phyloP scores from a whole-genome alignment of 192 early-diverging fungal species.

The Phlyctochytrium planicorne region DNA sequence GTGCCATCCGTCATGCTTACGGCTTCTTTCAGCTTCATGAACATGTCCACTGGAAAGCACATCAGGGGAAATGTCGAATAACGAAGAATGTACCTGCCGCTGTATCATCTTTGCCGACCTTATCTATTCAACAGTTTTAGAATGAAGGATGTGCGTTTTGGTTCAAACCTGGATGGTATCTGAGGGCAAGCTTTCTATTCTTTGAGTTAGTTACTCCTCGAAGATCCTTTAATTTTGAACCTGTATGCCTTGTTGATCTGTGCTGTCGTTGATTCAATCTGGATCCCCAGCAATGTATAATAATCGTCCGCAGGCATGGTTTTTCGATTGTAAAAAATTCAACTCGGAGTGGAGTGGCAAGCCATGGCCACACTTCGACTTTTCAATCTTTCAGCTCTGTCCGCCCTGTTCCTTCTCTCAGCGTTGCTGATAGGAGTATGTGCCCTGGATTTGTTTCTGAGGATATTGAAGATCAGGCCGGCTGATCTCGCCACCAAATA shows the following conservation, averaged over 20 bases:
- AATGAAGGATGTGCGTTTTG: no score
- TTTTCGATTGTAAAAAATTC: no score
- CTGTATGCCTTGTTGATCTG: neutral
- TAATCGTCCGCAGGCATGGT: no score
- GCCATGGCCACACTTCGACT: neutral
- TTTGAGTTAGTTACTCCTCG: no score
- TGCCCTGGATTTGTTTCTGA: constrained; percentile 27
- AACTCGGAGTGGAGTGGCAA: neutral
- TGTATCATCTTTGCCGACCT: neutral
- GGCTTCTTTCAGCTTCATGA: neutral
- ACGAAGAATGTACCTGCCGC: neutral
- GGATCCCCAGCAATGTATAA: neutral
- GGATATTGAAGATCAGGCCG: constrained; percentile 13
- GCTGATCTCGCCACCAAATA: constrained; percentile 18
- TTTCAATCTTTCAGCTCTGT: constrained; percentile 8
- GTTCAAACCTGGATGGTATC: neutral
- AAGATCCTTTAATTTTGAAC: no score
- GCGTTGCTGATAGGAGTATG: constrained; percentile 14
- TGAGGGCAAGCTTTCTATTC: neutral
- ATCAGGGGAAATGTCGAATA: neutral
- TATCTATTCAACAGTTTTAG: neutral
- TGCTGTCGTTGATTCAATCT: neutral
- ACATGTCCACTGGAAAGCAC: neutral
- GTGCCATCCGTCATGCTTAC: no score
- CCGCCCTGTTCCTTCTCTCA: constrained; percentile 12